A percentile compares a stretch with the other conserved stretches of the same genome.
phyloP scores from a whole-genome alignment of 2,329 filamentous ascomycete species.

The Xenoacremonium recifei region DNA sequence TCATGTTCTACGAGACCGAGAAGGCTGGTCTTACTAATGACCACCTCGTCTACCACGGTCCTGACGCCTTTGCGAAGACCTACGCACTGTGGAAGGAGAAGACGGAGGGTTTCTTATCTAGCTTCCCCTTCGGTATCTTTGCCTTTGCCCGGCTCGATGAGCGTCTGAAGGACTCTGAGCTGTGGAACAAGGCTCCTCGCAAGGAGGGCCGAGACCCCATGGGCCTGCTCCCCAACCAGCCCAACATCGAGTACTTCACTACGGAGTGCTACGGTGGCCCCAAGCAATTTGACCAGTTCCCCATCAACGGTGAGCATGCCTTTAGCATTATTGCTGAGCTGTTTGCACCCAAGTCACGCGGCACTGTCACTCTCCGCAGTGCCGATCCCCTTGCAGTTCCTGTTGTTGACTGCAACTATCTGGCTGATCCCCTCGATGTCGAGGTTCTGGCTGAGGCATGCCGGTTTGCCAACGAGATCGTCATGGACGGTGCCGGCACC shows the following conservation, averaged over 20 bases:
- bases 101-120: constrained; percentile 57
- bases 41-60: constrained; percentile 50
- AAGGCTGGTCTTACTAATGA: constrained; percentile 54
- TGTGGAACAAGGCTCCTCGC: constrained; percentile 53
- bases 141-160: constrained; percentile 62
- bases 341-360: constrained; percentile 56
- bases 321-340: constrained; percentile 60
- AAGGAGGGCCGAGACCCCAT: constrained; percentile 58
- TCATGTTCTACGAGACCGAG: constrained; percentile 60
- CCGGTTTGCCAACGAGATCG: constrained; percentile 58
- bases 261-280: constrained; percentile 62
- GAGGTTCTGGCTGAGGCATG: constrained; percentile 59
- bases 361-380: constrained; percentile 50
- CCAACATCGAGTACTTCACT: constrained; percentile 62
- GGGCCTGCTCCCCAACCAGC: constrained; percentile 55
- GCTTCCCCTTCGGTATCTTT: constrained; percentile 63
- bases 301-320: constrained; percentile 49
- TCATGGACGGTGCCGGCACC: constrained; percentile 56
- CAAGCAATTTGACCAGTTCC: constrained; percentile 54
- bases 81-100: constrained; percentile 57
- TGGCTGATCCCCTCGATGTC: constrained; percentile 56
- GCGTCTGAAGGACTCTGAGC: constrained; percentile 50
- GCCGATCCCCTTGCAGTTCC: constrained; percentile 50
- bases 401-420: constrained; percentile 56
- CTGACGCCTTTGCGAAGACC: constrained; percentile 48